These are phyloP conservation scores for Aspergillus latus DNA, from an alignment of 2,329 filamentous ascomycete genomes.

Conservation along the genomic window DNA sequence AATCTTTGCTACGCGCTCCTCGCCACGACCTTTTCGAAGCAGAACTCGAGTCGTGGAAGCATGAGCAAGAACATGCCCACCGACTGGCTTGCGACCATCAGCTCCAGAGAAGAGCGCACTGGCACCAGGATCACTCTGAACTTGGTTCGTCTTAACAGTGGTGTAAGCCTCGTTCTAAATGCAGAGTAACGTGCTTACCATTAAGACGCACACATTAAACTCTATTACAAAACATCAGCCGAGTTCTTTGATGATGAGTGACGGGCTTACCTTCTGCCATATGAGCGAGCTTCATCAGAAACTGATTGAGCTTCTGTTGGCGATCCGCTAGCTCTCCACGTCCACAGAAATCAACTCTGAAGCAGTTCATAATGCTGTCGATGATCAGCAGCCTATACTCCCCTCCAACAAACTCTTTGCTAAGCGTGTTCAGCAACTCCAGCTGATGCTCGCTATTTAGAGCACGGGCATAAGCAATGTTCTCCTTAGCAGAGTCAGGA, in stretches of 20 bases:
- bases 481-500: slow-evolving; percentile 60
- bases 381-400: slow-evolving; percentile 67
- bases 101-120: slow-evolving; percentile 66
- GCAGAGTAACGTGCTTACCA: slow-evolving; percentile 44
- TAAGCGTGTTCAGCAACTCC: slow-evolving; percentile 62
- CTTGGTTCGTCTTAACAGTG: slow-evolving; percentile 63
- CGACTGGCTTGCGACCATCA: slow-evolving; percentile 66
- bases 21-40: slow-evolving; percentile 66
- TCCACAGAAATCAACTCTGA: slow-evolving; percentile 66
- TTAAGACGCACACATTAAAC: slow-evolving; percentile 66
- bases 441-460: slow-evolving; percentile 67
- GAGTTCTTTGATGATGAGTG: background rate
- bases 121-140: slow-evolving; percentile 68
- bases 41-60: slow-evolving; percentile 66
- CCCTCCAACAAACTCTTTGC: slow-evolving; percentile 61
- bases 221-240: slow-evolving; percentile 42
- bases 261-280: slow-evolving; percentile 58
- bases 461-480: slow-evolving; percentile 65
- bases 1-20: slow-evolving; percentile 69
- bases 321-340: slow-evolving; percentile 67
- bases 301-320: slow-evolving; percentile 67
- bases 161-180: background rate
- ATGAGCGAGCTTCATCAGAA: slow-evolving; percentile 62
- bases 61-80: slow-evolving; percentile 68
- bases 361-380: slow-evolving; percentile 70